A percentile compares a stretch with the other conserved stretches of the same genome.
These are phyloP conservation scores for Wakefieldia striispora DNA, from an alignment of 768 basidiomycete genomes.

Conservation along the genomic window DNA sequence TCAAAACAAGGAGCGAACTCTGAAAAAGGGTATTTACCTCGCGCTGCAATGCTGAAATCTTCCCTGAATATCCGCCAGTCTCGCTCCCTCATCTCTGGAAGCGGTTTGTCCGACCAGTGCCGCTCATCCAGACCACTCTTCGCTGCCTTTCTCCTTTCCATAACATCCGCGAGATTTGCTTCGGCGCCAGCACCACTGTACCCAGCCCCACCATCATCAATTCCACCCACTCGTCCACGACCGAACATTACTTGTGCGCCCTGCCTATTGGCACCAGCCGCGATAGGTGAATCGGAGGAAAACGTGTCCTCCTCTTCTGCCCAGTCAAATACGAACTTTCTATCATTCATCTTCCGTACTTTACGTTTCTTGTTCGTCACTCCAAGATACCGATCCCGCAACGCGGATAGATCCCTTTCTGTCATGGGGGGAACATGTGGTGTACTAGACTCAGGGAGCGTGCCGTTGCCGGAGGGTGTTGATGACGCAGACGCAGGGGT, in stretches of 20 bases:
- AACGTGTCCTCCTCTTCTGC: conserved; percentile 95
- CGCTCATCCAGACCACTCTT: conserved; percentile 87
- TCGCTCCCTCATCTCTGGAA: conserved; percentile 90
- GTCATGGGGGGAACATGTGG: conserved; percentile 66
- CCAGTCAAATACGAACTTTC: conserved; percentile 99
- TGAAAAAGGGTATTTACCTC: conserved; percentile 51
- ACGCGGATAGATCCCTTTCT: conserved; percentile 73
- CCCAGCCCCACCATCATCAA: conserved; percentile 68
- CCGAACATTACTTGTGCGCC: conserved; percentile 90
- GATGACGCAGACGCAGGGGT: conserved; percentile 56
- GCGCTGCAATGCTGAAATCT: conserved; percentile 93
- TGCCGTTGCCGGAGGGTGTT: conserved; percentile 20
- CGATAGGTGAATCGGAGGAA: conserved; percentile 69
- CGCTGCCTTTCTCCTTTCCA: conserved; percentile 79
- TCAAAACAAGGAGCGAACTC: neutral
- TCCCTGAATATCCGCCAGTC: conserved; percentile 99
- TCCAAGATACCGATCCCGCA: conserved; percentile 93
- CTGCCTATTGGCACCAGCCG: conserved; percentile 68
- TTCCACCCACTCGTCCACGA: conserved; percentile 77
- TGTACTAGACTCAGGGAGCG: conserved; percentile 38
- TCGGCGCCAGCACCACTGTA: conserved; percentile 39
- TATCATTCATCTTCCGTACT: conserved; percentile 91
- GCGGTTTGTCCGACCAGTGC: conserved; percentile 95
- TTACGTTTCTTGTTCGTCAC: conserved; percentile 93
- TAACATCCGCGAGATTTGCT: conserved; percentile 67